phyloP scores from a whole-genome alignment of 345 rosid species.

The Litchi chinensis region DNA sequence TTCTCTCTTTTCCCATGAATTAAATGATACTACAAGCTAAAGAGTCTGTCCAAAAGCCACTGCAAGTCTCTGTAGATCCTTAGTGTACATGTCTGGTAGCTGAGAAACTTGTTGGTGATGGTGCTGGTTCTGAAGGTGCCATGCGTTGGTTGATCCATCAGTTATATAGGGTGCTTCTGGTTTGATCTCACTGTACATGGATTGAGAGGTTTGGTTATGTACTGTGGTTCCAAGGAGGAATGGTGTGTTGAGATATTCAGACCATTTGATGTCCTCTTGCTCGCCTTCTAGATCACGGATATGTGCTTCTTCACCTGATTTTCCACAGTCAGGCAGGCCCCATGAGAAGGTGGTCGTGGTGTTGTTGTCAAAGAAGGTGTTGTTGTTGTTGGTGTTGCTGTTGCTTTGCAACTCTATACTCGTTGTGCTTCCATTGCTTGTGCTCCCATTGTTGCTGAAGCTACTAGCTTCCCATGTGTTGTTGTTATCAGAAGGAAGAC shows the following conservation, averaged over 20 bases:
- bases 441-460: slow-evolving; percentile 32
- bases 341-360: slow-evolving; percentile 28
- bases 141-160: slow-evolving; percentile 22
- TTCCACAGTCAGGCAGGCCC: slow-evolving; percentile 37
- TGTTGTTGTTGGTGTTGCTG: slow-evolving; percentile 30
- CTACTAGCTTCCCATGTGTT: slow-evolving; percentile 34
- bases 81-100: slow-evolving; percentile 36
- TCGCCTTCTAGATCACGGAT: slow-evolving; percentile 27
- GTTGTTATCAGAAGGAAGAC: slow-evolving; percentile 43
- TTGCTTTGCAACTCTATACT: slow-evolving; percentile 46
- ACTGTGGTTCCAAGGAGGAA: slow-evolving; percentile 34
- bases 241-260: slow-evolving; percentile 50
- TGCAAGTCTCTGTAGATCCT: slow-evolving; percentile 43
- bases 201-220: slow-evolving; percentile 36
- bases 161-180: slow-evolving; percentile 32
- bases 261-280: slow-evolving; percentile 50
- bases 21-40: slow-evolving; percentile 29
- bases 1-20: slow-evolving; percentile 6
- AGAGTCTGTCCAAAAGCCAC: slow-evolving; percentile 44
- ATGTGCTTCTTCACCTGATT: slow-evolving; percentile 25
- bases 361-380: slow-evolving; percentile 35
- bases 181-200: slow-evolving; percentile 35
- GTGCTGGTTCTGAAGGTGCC: slow-evolving; percentile 26
- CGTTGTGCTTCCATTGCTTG: slow-evolving; percentile 38
- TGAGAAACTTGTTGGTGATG: slow-evolving; percentile 30